phyloP scores from a whole-genome alignment of 129 eudicot genomes.

The Lactuca sativa region DNA sequence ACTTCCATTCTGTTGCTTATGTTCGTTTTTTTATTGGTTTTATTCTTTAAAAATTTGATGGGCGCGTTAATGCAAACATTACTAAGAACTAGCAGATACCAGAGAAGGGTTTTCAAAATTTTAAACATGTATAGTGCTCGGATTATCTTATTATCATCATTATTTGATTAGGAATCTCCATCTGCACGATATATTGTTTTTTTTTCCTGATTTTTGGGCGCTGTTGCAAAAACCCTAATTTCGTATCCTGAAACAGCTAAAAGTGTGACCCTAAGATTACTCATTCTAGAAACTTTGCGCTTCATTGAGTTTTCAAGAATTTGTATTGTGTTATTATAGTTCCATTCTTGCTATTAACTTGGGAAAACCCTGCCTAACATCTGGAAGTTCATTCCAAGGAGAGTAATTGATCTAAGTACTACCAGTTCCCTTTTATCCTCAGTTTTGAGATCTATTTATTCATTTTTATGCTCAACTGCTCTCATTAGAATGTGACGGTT shows the following conservation, averaged over 20 bases:
- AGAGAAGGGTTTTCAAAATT: slow-evolving; percentile 1
- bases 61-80: background rate
- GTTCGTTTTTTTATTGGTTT: background rate
- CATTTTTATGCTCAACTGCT: no score
- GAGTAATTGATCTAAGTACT: no score
- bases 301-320: slow-evolving; percentile 1
- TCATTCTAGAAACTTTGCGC: background rate
- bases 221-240: slow-evolving; percentile 21
- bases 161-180: slow-evolving; percentile 5
- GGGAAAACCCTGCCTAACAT: no score
- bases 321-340: background rate
- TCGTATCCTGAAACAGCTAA: background rate
- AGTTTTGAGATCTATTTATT: no score
- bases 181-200: background rate
- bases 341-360: no score
- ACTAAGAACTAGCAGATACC: background rate
- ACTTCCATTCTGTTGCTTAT: background rate
- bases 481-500: no score
- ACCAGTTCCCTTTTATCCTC: no score
- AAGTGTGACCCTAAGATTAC: background rate
- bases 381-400: no score
- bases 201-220: slow-evolving; percentile 1
- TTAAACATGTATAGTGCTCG: background rate
- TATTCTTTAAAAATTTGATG: background rate
- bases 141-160: background rate